Percentiles rank a stretch among this genome's conserved stretches.
phyloP scores from a whole-genome alignment of 1,139 yeast species.

The Debaryomyces coudertii region DNA sequence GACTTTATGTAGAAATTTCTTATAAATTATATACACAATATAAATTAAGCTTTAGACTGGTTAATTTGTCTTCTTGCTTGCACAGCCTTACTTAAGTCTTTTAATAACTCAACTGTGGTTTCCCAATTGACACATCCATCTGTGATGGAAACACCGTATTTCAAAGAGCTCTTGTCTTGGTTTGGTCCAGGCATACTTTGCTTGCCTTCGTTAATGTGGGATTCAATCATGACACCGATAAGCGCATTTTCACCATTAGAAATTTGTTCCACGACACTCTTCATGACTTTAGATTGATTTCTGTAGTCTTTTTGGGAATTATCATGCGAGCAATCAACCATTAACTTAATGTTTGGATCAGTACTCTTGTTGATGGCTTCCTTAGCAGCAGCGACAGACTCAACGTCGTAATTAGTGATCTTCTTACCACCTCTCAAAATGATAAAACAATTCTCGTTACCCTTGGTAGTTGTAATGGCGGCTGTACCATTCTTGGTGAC shows the following conservation, averaged over 20 bases:
- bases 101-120: conserved; percentile 78
- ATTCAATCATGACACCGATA: conserved; percentile 96
- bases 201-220: conserved; percentile 89
- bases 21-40: conserved; percentile 2
- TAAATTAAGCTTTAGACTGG: conserved; percentile 10
- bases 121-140: conserved; percentile 97
- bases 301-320: conserved; percentile 92
- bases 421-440: conserved; percentile 94
- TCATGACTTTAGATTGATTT: conserved; percentile 89
- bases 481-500: conserved; percentile 96
- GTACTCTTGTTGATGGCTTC: conserved; percentile 45
- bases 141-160: conserved; percentile 95
- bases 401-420: conserved; percentile 89
- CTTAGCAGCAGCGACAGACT: conserved; percentile 76
- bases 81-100: conserved; percentile 79
- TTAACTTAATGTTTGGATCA: conserved; percentile 53
- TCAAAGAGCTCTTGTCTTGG: conserved; percentile 68
- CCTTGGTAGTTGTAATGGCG: conserved; percentile 94
- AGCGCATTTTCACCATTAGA: conserved; percentile 76
- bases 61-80: conserved; percentile 64
- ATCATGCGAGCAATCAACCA: conserved; percentile 98
- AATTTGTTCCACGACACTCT: conserved; percentile 79
- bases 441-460: conserved; percentile 86
- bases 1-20: conserved; percentile 6
- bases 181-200: conserved; percentile 71